Evolutionary conservation across 1,139 yeast species (phyloP), one percentile per base, ranked within the genome.

Genomic region (Meyerozyma sp.): DNA sequence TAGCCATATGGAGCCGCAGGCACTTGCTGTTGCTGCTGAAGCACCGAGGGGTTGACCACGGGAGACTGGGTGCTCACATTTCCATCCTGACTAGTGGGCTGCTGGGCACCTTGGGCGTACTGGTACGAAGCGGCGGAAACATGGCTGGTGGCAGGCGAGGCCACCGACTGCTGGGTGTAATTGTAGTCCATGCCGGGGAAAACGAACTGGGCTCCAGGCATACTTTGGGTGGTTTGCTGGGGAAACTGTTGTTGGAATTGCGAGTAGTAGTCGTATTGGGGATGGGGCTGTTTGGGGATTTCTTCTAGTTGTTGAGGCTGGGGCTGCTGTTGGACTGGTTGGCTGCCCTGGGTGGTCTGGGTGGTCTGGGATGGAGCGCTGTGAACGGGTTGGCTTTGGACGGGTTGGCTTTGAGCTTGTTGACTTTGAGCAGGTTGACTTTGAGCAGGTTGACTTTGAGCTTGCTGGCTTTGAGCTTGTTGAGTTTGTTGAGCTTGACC

Each of bases 151-250:
- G 73, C 72, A 36, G 70, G 68, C 14, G 70, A 55, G 28, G 67
- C 58, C 43, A 60, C 49, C 46, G 57, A 62, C 53, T 66, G 73
- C 47, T 61, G 70, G 50, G 59, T 65, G 58, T 68, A 69, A 40
- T 66, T 61, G 60, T 70, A 72, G 55, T 72, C 77, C 44, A 69
- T 57, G 28, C 72, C 74, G 38, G 77, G 77, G 60, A 68, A 71
- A 38, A 67, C 74, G 54, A 65, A 73, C 57, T 69, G 76, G 32
- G 62, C 66, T 42, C 67, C 72, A 46, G 73, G 73, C 40, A 64
- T 51, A 42, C 58, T 51, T 50, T 68, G 73, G 39, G 63, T 62
- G 40, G 65, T 65, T 51, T 68, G 73, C 56, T 68, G 73, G 29
- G 74, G 74, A 49, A 64, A 67, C 52, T 69, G 75, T 39, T 61